phyloP scores from a whole-genome alignment of 1,284 basidiomycete genomes.

The Ceratobasidium sp. region DNA sequence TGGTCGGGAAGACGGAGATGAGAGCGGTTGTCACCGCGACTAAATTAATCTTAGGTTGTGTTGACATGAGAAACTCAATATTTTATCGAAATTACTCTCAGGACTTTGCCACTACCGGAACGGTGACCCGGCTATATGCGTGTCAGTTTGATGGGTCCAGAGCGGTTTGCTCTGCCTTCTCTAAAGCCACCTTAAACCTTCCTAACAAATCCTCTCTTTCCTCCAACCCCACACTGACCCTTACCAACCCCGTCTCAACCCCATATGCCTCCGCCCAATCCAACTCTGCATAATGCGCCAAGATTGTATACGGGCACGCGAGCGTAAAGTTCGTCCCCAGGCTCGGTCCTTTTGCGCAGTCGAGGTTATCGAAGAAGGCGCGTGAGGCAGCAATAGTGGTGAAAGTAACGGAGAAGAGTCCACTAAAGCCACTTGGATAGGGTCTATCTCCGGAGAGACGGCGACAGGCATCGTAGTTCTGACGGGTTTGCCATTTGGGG shows the following conservation, averaged over 20 bases:
- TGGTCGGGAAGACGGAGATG: too few relatives aligned
- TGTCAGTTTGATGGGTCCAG: not conserved
- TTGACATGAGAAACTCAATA: too few relatives aligned
- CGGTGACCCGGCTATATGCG: too few relatives aligned
- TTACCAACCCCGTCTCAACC: slow-evolving; percentile 86
- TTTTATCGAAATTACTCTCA: too few relatives aligned
- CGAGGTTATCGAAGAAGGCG: slow-evolving; percentile 90
- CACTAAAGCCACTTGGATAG: slow-evolving; percentile 81
- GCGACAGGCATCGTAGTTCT: slow-evolving; percentile 80
- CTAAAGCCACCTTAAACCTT: slow-evolving; percentile 77
- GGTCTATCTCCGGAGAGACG: slow-evolving; percentile 38
- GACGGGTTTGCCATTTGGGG: slow-evolving; percentile 83
- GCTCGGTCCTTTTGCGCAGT: slow-evolving; percentile 91
- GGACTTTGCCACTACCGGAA: too few relatives aligned
- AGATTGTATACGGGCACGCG: slow-evolving; percentile 91
- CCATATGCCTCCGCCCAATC: slow-evolving; percentile 93
- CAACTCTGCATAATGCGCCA: slow-evolving; percentile 93
- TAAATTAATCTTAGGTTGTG: too few relatives aligned
- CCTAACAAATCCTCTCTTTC: slow-evolving; percentile 71
- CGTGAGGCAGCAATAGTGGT: slow-evolving; percentile 73
- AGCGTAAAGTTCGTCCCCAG: slow-evolving; percentile 97
- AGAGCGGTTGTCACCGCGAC: too few relatives aligned
- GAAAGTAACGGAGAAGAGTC: slow-evolving; percentile 94
- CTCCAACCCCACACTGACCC: slow-evolving; percentile 94
- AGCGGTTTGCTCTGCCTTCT: slow-evolving; percentile 71